These are phyloP conservation scores for Berberis vulgaris DNA, from an alignment of 164 flowering plant species.

Conservation along the genomic window DNA sequence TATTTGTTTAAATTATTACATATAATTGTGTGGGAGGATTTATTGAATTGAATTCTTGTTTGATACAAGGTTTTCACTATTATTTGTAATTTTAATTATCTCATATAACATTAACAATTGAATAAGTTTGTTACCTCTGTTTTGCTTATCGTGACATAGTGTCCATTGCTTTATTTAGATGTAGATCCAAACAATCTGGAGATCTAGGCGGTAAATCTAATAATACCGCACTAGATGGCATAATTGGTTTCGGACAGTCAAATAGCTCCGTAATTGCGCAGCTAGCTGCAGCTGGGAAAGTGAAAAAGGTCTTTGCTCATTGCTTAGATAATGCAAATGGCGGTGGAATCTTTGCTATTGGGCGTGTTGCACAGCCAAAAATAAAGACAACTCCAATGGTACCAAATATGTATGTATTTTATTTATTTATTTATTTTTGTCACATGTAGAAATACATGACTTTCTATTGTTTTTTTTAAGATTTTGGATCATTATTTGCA, in stretches of 20 bases:
- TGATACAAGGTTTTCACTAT: too few species aligned
- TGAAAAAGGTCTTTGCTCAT: slow-evolving; percentile 74
- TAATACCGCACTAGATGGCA: slow-evolving; percentile 78
- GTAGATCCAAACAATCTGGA: slow-evolving; percentile 79
- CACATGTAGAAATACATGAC: background rate
- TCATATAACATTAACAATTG: too few species aligned
- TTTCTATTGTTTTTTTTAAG: background rate
- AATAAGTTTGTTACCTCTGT: too few species aligned
- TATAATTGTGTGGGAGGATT: too few species aligned
- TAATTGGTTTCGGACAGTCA: slow-evolving; percentile 90
- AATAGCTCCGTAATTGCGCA: slow-evolving; percentile 89
- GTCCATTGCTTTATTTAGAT: slow-evolving; percentile 28
- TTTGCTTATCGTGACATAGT: too few species aligned
- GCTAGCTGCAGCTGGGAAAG: slow-evolving; percentile 68
- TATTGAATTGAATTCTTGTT: too few species aligned
- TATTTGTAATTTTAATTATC: too few species aligned
- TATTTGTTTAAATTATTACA: too few species aligned
- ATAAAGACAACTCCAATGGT: slow-evolving; percentile 71
- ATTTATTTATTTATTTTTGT: background rate
- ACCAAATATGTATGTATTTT: slow-evolving; percentile 65
- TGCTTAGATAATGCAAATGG: slow-evolving; percentile 73
- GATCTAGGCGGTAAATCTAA: slow-evolving; percentile 57
- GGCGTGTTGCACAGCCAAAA: slow-evolving; percentile 73
- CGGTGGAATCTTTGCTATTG: slow-evolving; percentile 95
- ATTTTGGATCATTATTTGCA: background rate